Percentiles rank a stretch among this genome's conserved stretches.
Conservation (phyloP, 148 eudicot species). For the Polygonum maritimum region DNA sequence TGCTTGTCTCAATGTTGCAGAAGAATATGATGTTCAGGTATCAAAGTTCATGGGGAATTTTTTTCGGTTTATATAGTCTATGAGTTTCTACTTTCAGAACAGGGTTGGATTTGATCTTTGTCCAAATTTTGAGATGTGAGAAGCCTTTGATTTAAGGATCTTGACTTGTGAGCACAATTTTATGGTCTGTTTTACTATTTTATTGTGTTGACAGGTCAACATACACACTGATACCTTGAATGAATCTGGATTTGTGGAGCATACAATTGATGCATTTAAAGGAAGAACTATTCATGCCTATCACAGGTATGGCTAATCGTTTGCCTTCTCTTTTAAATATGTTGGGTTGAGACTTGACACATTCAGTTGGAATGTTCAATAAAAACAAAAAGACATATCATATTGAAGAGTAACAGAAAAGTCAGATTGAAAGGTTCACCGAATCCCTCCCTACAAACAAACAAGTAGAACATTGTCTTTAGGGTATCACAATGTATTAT, state of each 20-base stretch:
- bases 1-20: constrained; percentile 74
- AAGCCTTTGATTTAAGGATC: neutral
- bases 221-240: constrained; percentile 95
- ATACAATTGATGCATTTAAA: constrained; percentile 78
- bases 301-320: constrained; percentile 55
- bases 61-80: neutral
- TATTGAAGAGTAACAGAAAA: neutral
- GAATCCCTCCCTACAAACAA: neutral
- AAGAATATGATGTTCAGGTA: constrained; percentile 84
- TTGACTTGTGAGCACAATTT: neutral
- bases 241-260: constrained; percentile 99
- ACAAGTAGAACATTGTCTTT: no score
- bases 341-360: neutral
- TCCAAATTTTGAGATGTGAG: neutral
- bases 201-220: constrained; percentile 55
- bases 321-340: constrained; percentile 5
- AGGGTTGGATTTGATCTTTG: neutral
- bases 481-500: neutral
- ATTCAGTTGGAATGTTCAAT: neutral
- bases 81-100: neutral
- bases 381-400: neutral
- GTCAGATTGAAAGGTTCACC: neutral
- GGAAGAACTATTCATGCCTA: constrained; percentile 91
- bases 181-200: neutral
- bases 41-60: neutral